phyloP scores from a whole-genome alignment of 208 protist genomes.

The Acanthamoeba culbertsoni region DNA sequence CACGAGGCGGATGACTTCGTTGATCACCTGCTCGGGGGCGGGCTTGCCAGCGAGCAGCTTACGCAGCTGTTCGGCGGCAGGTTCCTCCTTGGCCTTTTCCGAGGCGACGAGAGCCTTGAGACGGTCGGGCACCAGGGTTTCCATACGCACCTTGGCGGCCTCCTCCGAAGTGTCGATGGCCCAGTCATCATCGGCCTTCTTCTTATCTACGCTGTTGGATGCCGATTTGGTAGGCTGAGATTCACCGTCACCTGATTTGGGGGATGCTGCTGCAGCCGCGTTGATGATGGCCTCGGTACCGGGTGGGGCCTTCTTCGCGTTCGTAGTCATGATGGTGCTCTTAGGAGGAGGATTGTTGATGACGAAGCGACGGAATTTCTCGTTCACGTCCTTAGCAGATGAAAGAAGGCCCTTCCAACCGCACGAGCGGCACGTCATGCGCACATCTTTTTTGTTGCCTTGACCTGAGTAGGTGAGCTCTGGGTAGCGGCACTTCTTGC shows the following conservation, averaged over 20 bases:
- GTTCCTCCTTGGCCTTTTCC: slow-evolving; percentile 36
- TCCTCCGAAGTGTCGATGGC: slow-evolving; percentile 50
- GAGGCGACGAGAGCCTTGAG: slow-evolving; percentile 23
- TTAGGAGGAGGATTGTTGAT: slow-evolving; percentile 51
- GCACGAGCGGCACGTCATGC: slow-evolving; percentile 45
- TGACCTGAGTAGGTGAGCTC: slow-evolving; percentile 32
- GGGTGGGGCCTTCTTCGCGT: background rate
- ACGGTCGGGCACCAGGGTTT: slow-evolving; percentile 41
- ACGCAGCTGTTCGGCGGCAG: slow-evolving; percentile 16
- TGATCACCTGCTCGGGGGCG: background rate
- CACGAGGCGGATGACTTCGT: background rate
- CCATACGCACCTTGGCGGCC: slow-evolving; percentile 51
- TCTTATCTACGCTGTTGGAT: slow-evolving; percentile 8
- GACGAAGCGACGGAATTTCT: slow-evolving; percentile 42
- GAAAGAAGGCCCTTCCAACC: slow-evolving; percentile 22
- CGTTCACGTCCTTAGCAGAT: slow-evolving; percentile 40
- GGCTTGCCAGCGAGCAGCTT: background rate
- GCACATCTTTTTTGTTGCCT: slow-evolving; percentile 37
- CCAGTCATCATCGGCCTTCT: slow-evolving; percentile 47
- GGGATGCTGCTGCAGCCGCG: background rate
- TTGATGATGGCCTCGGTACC: background rate
- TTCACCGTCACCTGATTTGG: background rate
- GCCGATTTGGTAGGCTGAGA: background rate
- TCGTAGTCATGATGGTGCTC: slow-evolving; percentile 21
- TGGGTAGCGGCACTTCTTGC: slow-evolving; percentile 55